Evolutionary conservation across 495 filamentous ascomycete genomes (phyloP).

Genomic region (Pseudoneurospora amorphoporcata): DNA sequence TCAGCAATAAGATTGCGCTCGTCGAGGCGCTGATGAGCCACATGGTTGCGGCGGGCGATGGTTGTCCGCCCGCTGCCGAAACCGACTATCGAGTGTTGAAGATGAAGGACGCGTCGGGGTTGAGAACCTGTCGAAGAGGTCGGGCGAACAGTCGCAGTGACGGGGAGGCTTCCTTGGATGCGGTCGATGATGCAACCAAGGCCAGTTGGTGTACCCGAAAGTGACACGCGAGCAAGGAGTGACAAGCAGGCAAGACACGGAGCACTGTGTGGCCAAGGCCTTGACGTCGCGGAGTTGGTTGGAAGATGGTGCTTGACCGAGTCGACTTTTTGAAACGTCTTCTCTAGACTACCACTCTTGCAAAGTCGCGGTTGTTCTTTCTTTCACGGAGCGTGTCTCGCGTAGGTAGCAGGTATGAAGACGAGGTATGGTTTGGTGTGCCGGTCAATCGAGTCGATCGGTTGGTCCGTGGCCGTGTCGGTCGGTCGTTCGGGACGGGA

Average conservation of each 20-base stretch:
- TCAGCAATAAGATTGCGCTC: constrained; percentile 70
- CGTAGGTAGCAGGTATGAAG: not conserved
- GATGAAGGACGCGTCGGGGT: not conserved
- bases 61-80: not conserved
- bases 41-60: constrained; percentile 32
- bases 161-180: not conserved
- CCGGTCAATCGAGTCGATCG: not conserved
- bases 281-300: not conserved
- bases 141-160: not conserved
- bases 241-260: not conserved
- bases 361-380: not conserved
- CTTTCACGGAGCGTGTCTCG: not conserved
- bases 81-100: not conserved
- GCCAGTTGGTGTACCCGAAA: not conserved
- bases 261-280: not conserved
- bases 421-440: not conserved
- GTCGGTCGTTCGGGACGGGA: not conserved
- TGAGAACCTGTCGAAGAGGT: not conserved
- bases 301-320: not conserved
- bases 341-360: not conserved
- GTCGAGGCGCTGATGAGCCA: constrained; percentile 65
- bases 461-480: not conserved
- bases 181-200: not conserved
- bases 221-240: not conserved
- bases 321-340: not conserved